Conservation (phyloP, 2,329 filamentous ascomycete species). For the Penicillium sp. region DNA sequence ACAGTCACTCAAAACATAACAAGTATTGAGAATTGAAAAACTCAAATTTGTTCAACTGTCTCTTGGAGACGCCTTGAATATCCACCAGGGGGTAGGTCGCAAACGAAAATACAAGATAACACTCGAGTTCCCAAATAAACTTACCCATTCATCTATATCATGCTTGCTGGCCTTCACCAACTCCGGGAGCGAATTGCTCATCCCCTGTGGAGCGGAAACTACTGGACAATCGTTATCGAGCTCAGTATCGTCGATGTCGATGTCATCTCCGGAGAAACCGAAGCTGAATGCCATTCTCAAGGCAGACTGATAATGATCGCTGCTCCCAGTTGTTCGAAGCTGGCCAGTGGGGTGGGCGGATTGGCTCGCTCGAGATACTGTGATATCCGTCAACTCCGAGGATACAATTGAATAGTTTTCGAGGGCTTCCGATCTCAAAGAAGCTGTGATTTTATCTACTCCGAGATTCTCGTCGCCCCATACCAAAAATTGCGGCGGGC, state of each 20-base stretch:
- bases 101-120: not conserved
- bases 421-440: not conserved
- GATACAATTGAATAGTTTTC: not conserved
- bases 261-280: slow-evolving; percentile 63
- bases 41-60: too few relatives aligned
- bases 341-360: not conserved
- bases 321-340: not conserved
- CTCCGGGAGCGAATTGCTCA: slow-evolving; percentile 30
- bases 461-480: not conserved
- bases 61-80: too few relatives aligned
- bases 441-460: not conserved
- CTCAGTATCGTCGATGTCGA: slow-evolving; percentile 52
- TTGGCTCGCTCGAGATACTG: not conserved
- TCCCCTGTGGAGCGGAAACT: slow-evolving; percentile 8
- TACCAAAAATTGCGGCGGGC: slow-evolving; percentile 10
- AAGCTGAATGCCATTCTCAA: slow-evolving; percentile 54
- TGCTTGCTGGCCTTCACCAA: slow-evolving; percentile 45
- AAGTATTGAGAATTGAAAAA: too few relatives aligned
- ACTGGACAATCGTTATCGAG: slow-evolving; percentile 25
- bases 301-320: not conserved
- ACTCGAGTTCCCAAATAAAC: slow-evolving; percentile 24
- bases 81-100: too few relatives aligned
- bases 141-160: slow-evolving; percentile 54
- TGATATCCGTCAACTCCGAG: too few relatives aligned
- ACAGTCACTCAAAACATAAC: too few relatives aligned